These are phyloP conservation scores for Dalbergia cochinchinensis DNA, from an alignment of 306 rosid species.

Conservation along the genomic window DNA sequence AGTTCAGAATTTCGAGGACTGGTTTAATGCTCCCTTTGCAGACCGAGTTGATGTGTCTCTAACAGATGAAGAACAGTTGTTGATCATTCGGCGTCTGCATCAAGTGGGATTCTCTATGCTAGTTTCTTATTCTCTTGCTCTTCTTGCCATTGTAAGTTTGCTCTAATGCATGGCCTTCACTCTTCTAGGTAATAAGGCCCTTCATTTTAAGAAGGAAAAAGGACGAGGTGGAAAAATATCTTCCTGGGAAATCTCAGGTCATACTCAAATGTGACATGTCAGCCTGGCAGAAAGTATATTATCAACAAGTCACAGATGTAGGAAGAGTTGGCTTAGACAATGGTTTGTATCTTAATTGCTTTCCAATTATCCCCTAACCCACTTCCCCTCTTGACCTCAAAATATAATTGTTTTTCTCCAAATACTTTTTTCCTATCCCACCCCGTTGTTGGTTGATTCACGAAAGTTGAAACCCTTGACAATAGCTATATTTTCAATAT, in stretches of 20 bases:
- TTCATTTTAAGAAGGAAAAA: conserved; percentile 93
- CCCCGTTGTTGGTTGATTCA: neutral
- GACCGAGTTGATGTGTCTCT: conserved; percentile 79
- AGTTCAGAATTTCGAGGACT: conserved; percentile 92
- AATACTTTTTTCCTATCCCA: conserved; percentile 10
- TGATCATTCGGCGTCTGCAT: conserved; percentile 92
- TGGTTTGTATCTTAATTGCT: conserved; percentile 57
- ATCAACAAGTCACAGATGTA: conserved; percentile 81
- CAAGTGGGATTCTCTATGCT: conserved; percentile 64
- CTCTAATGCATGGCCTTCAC: conserved; percentile 43
- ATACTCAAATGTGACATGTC: conserved; percentile 90
- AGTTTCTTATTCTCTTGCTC: conserved; percentile 34
- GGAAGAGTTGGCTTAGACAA: conserved; percentile 90
- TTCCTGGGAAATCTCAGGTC: conserved; percentile 93
- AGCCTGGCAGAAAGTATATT: conserved; percentile 93
- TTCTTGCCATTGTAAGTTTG: conserved; percentile 3
- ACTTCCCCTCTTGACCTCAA: neutral
- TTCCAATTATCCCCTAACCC: conserved; percentile 1
- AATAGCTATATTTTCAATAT: conserved; percentile 6
- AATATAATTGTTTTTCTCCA: neutral
- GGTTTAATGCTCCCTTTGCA: conserved; percentile 97
- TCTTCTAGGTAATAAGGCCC: conserved; percentile 85
- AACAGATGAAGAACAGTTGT: conserved; percentile 84
- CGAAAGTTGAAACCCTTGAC: conserved; percentile 10
- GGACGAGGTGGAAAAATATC: conserved; percentile 91